Evolutionary conservation across 495 filamentous ascomycete species (phyloP).

Genomic region (Parathielavia appendiculata): DNA sequence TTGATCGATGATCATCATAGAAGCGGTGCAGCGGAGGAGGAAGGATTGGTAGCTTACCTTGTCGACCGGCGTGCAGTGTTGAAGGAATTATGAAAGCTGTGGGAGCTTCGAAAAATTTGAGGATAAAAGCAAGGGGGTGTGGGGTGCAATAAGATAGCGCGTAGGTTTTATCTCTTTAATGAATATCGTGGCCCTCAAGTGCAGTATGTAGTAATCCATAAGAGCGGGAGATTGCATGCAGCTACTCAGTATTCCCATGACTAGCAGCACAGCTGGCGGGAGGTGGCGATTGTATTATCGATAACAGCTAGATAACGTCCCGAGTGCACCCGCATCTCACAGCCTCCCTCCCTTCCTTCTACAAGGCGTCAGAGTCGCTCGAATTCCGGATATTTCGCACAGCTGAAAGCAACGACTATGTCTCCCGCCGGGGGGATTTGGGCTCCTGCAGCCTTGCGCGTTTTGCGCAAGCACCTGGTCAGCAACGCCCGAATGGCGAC

Average conservation of each 20-base stretch:
- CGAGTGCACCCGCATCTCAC: conserved; percentile 20
- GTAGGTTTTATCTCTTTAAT: not conserved
- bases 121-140: conserved; percentile 20
- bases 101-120: conserved; percentile 28
- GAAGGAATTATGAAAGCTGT: conserved; percentile 18
- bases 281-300: conserved; percentile 26
- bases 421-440: conserved; percentile 62
- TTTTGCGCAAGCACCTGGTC: conserved; percentile 61
- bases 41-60: conserved; percentile 35
- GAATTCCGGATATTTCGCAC: conserved; percentile 13
- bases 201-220: too few species aligned
- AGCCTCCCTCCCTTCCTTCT: conserved; percentile 6
- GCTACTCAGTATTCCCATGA: not conserved
- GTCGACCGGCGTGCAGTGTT: conserved; percentile 15
- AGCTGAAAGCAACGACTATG: conserved; percentile 45
- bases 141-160: conserved; percentile 28
- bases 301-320: conserved; percentile 24
- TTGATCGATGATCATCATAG: conserved; percentile 61
- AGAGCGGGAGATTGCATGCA: too few species aligned
- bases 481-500: conserved; percentile 52
- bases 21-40: conserved; percentile 21
- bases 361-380: conserved; percentile 2
- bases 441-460: conserved; percentile 65
- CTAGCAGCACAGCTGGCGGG: not conserved
- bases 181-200: too few species aligned